These are phyloP conservation scores for Penicillium nucicola DNA, from an alignment of 495 filamentous ascomycete species.

Conservation along the genomic window DNA sequence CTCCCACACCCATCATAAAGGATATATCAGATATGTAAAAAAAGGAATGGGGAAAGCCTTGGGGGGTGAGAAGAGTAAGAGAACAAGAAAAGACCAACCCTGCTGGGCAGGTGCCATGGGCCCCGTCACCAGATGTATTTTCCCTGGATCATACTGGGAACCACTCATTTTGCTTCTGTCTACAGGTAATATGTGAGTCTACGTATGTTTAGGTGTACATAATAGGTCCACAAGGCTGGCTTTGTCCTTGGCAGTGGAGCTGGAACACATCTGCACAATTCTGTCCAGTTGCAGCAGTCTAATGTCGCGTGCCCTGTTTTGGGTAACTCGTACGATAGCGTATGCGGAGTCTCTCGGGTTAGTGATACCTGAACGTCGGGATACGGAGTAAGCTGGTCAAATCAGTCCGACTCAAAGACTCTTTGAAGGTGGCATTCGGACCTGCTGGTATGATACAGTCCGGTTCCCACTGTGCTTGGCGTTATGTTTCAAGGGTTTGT, in stretches of 20 bases:
- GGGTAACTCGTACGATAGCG: not conserved
- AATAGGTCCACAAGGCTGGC: too few species aligned
- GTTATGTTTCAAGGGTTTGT: too few species aligned
- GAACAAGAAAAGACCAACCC: not conserved
- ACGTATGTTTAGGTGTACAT: too few species aligned
- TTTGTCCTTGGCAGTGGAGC: too few species aligned
- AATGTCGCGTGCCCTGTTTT: not conserved
- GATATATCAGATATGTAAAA: not conserved
- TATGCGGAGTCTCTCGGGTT: not conserved
- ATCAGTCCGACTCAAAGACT: not conserved
- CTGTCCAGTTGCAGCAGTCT: not conserved
- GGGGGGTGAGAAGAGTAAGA: too few species aligned
- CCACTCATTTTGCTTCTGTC: too few species aligned
- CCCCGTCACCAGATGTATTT: not conserved
- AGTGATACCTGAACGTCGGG: not conserved
- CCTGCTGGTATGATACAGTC: too few species aligned
- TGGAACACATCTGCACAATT: too few species aligned
- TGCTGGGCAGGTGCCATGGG: not conserved
- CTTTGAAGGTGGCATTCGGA: too few species aligned
- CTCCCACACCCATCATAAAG: slow-evolving; percentile 47
- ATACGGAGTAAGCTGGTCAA: not conserved
- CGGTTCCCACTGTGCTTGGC: too few species aligned
- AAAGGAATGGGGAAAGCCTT: not conserved
- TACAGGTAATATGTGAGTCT: too few species aligned
- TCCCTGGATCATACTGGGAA: too few species aligned